These are phyloP conservation scores for Cavenderia fasciculata DNA, from an alignment of 78 protist species.

Conservation along the genomic window DNA sequence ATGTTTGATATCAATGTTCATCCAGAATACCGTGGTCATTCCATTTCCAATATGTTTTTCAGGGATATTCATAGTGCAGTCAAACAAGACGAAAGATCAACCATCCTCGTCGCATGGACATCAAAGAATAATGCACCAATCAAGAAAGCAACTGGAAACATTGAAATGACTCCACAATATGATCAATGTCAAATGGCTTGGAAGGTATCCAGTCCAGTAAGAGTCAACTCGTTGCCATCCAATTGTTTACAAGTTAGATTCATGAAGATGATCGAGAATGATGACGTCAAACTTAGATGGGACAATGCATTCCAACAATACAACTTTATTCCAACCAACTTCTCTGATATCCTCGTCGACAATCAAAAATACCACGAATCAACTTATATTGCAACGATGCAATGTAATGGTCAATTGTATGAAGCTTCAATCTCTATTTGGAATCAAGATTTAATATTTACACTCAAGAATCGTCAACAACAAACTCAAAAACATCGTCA, in stretches of 20 bases:
- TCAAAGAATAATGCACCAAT: neutral
- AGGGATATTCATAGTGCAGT: neutral
- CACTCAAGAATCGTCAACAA: neutral
- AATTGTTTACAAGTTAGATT: neutral
- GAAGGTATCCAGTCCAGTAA: neutral
- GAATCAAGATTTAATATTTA: conserved; percentile 16
- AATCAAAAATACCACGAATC: neutral
- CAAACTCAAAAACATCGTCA: conserved; percentile 2
- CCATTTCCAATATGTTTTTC: neutral
- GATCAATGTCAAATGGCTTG: conserved; percentile 35
- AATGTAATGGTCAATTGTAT: neutral
- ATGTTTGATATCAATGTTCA: conserved; percentile 6
- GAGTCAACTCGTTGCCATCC: neutral
- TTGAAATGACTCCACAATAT: neutral
- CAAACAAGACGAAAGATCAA: neutral
- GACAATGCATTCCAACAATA: neutral
- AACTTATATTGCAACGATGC: conserved; percentile 12
- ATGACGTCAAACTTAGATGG: neutral
- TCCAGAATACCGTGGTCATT: conserved; percentile 4
- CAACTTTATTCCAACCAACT: conserved; percentile 19
- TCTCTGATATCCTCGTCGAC: neutral
- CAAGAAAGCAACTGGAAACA: neutral
- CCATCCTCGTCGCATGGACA: neutral
- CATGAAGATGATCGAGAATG: neutral
- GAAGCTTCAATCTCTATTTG: conserved; percentile 38